A percentile compares a stretch with the other conserved stretches of the same genome.
Evolutionary conservation across 1,139 yeast species (phyloP).

Genomic region (Tardiomyces blankii): DNA sequence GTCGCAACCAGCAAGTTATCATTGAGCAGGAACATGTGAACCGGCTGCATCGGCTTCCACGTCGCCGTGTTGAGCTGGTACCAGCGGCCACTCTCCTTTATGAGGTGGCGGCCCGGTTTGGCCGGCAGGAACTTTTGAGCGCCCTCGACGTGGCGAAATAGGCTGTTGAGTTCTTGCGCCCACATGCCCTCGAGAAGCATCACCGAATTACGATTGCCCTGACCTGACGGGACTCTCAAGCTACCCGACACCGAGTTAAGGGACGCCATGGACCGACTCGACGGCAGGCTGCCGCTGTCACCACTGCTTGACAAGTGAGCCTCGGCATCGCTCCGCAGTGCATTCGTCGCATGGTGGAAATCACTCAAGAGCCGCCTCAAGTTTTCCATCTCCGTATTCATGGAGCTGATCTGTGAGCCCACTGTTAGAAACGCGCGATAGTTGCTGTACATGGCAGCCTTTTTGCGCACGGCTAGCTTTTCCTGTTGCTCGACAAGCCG

Average conservation of each 20-base stretch:
- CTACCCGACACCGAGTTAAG: neutral
- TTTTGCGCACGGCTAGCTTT: conserved; percentile 51
- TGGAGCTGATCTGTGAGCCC: conserved; percentile 49
- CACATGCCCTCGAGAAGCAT: conserved; percentile 67
- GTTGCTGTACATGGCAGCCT: conserved; percentile 54
- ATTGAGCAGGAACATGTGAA: conserved; percentile 65
- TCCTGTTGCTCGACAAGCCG: conserved; percentile 42
- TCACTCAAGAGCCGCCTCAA: conserved; percentile 53
- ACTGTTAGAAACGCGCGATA: conserved; percentile 63
- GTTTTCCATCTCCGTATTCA: conserved; percentile 52
- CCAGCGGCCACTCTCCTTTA: conserved; percentile 80
- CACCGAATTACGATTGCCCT: conserved; percentile 53
- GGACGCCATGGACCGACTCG: neutral
- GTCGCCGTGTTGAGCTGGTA: conserved; percentile 79
- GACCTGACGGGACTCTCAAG: conserved; percentile 1
- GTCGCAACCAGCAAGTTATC: conserved; percentile 72
- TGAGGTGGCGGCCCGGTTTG: conserved; percentile 69
- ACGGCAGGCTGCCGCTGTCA: conserved; percentile 28
- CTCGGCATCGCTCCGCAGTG: conserved; percentile 62
- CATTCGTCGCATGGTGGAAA: conserved; percentile 49
- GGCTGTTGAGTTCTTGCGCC: conserved; percentile 60
- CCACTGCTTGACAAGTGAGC: conserved; percentile 24
- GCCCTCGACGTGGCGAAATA: conserved; percentile 82
- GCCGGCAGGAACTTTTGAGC: conserved; percentile 75
- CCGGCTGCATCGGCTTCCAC: conserved; percentile 68